These are phyloP conservation scores for Keithomyces neogunnii DNA, from an alignment of 2,329 filamentous ascomycete genomes.

Conservation along the genomic window DNA sequence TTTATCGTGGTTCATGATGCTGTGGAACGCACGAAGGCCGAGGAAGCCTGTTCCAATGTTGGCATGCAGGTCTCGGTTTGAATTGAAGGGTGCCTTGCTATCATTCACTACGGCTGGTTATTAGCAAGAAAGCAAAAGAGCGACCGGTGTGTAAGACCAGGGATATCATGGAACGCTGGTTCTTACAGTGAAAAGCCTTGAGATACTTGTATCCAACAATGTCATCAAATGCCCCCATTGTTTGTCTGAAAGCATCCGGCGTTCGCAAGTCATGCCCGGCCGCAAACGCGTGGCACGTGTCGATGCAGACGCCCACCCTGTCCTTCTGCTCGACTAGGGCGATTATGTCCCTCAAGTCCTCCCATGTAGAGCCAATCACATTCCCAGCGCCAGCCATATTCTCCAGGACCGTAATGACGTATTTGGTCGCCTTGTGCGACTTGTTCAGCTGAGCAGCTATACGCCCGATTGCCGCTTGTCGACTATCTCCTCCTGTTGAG, in stretches of 20 bases:
- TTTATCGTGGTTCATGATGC: constrained; percentile 71
- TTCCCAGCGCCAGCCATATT: constrained; percentile 93
- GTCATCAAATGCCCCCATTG: constrained; percentile 67
- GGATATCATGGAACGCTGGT: neutral
- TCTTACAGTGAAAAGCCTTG: constrained; percentile 64
- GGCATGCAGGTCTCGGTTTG: constrained; percentile 81
- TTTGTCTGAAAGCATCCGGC: constrained; percentile 62
- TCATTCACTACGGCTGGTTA: constrained; percentile 59
- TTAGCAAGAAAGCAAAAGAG: neutral
- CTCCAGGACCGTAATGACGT: constrained; percentile 78
- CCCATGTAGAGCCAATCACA: constrained; percentile 75
- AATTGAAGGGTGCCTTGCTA: constrained; percentile 79
- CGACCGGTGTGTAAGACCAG: neutral
- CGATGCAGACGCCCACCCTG: constrained; percentile 87
- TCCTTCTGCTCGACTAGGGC: constrained; percentile 68
- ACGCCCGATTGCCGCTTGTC: constrained; percentile 62
- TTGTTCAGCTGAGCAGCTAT: constrained; percentile 78
- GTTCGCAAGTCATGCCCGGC: constrained; percentile 84
- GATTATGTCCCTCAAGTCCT: constrained; percentile 83
- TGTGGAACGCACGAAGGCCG: constrained; percentile 83
- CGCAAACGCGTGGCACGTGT: constrained; percentile 94
- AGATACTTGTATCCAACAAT: constrained; percentile 73
- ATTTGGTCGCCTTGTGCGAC: constrained; percentile 66
- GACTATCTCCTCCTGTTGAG: constrained; percentile 60
- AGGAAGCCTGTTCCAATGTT: constrained; percentile 96